These are phyloP conservation scores for Lactarius akahatsu DNA, from an alignment of 768 basidiomycete species.

Conservation along the genomic window DNA sequence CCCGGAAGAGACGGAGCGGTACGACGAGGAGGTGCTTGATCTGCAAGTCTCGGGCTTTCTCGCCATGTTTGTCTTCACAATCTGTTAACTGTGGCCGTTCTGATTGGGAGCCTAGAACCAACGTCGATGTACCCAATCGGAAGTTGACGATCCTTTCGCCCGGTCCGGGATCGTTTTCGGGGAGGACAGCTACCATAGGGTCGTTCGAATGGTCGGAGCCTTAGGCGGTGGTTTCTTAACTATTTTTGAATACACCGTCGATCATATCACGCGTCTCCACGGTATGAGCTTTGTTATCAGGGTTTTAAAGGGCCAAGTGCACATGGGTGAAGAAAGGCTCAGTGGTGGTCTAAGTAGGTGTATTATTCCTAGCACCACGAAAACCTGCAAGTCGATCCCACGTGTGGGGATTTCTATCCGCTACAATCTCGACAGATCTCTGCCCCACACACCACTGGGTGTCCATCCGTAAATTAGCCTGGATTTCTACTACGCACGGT, in stretches of 20 bases:
- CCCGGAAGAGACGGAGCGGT: conserved; percentile 76
- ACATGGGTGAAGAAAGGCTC: not conserved
- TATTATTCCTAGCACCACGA: not conserved
- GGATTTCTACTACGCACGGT: not conserved
- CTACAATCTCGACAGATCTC: conserved; percentile 32
- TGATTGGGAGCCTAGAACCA: conserved; percentile 52
- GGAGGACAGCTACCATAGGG: conserved; percentile 75
- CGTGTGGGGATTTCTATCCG: not conserved
- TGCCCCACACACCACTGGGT: conserved; percentile 33
- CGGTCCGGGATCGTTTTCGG: conserved; percentile 72
- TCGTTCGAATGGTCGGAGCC: conserved; percentile 87
- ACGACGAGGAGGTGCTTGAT: conserved; percentile 86
- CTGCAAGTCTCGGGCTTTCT: conserved; percentile 77
- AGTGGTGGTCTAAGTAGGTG: not conserved
- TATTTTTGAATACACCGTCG: not conserved
- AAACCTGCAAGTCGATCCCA: not conserved
- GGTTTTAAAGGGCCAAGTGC: not conserved
- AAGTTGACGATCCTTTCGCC: conserved; percentile 89
- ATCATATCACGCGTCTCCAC: not conserved
- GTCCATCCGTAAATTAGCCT: conserved; percentile 2
- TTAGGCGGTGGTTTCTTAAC: conserved; percentile 9
- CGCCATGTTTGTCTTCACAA: conserved; percentile 65
- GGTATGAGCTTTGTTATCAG: not conserved
- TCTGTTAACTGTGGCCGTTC: conserved; percentile 2
- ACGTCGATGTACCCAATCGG: conserved; percentile 66